Conservation (phyloP, 2,329 filamentous ascomycete genomes). For the Thelonectria blattea region DNA sequence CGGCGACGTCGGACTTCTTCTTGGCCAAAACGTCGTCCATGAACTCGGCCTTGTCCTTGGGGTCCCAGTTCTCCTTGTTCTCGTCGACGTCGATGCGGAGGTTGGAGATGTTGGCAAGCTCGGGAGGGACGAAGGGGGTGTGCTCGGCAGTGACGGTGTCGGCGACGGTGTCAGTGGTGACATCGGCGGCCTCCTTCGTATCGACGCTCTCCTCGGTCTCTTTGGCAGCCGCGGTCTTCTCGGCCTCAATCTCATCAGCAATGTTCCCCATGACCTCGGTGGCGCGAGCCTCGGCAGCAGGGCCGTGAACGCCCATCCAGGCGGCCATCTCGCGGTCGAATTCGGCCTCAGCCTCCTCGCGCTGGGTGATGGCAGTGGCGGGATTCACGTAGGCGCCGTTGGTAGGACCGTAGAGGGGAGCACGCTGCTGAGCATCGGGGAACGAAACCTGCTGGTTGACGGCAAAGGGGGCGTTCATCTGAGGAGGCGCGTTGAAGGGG, state of each 20-base stretch:
- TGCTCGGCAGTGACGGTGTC: background rate
- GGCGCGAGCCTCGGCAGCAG: slow-evolving; percentile 39
- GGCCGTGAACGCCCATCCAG: slow-evolving; percentile 49
- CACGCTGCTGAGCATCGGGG: slow-evolving; percentile 34
- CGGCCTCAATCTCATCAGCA: slow-evolving; percentile 48
- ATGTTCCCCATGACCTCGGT: slow-evolving; percentile 53
- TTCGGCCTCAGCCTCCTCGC: slow-evolving; percentile 39
- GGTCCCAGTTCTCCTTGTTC: slow-evolving; percentile 20
- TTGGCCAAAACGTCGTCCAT: slow-evolving; percentile 17
- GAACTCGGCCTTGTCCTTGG: slow-evolving; percentile 19
- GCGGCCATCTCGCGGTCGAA: slow-evolving; percentile 50
- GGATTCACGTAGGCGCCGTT: slow-evolving; percentile 36
- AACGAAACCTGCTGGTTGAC: slow-evolving; percentile 35
- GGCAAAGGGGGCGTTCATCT: slow-evolving; percentile 23
- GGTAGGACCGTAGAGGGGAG: slow-evolving; percentile 39
- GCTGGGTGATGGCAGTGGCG: slow-evolving; percentile 30
- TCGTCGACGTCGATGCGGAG: slow-evolving; percentile 21
- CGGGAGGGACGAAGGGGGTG: slow-evolving; percentile 32
- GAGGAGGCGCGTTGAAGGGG: slow-evolving; percentile 1
- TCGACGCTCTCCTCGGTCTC: slow-evolving; percentile 36
- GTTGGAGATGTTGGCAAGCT: slow-evolving; percentile 41
- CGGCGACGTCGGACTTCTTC: slow-evolving; percentile 47
- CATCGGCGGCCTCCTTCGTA: background rate
- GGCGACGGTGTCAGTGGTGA: background rate
- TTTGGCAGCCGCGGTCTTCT: slow-evolving; percentile 33